Base-by-base conservation (phyloP, 2,329 filamentous ascomycete species). In the Epichloe sylvatica region DNA sequence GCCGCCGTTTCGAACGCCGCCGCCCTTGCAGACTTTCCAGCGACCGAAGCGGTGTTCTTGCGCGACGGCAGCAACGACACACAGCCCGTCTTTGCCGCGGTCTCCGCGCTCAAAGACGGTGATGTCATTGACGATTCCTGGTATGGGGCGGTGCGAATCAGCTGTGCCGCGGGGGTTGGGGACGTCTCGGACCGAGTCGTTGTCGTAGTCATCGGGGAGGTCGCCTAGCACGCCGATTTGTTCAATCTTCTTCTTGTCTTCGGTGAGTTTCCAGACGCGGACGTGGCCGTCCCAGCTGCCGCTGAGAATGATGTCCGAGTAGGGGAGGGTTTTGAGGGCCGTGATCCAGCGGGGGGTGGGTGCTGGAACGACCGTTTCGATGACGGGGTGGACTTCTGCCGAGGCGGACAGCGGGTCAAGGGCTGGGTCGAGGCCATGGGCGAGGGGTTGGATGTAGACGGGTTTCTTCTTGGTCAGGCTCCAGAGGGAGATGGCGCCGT, bases 401-500 rank as follows among this genome's bases (percentile, higher is more conserved):
- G 83, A 91, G 34, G 82, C 78, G 57, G 86, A 74, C 19, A 83
- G 74, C 1, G 84, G 76, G 3, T 74, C 71, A 47, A 90, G 69
- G 2, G 83, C 72, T 3, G 82, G 78, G 52, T 96, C 89, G 47
- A 94, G 70, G 34, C 92, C 92, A 65, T 98, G 92, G 4, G 91
- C 89, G 33, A 86, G 73, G 2, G 83, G 77, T 42, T 92, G 70
- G 3, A 86, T 85, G 66, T 83, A 85, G 9, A 98, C 73, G 0
- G 92, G 84, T 67, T 97, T 97, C 76, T 98, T 98, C 72, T 94
- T 95, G 63, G 90, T 78, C 21, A 89, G 75, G 53, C 82, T 88
- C 91, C 91, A 97, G 12, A 97, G 76, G 1, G 82, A 83, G 47
- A 98, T 73, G 5, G 83, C 78, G 48, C 92, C 92, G 58, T 92